A percentile compares a stretch with the other conserved stretches of the same genome.
Evolutionary conservation across 2,329 filamentous ascomycete genomes (phyloP).

Genomic region (Ceratocystis lukuohia): DNA sequence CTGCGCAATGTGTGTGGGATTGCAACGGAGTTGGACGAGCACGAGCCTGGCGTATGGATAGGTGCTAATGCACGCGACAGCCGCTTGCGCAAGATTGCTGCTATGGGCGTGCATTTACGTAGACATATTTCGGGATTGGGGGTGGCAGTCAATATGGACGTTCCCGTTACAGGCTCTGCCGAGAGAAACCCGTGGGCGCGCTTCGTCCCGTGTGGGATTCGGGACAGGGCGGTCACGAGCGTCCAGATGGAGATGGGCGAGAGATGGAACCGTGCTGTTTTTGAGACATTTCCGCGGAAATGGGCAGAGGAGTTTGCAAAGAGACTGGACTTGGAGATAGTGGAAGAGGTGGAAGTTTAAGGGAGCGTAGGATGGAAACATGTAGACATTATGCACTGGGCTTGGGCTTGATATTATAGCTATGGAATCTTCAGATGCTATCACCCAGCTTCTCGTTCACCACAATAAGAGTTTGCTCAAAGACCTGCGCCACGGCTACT

Average conservation of each 20-base stretch:
- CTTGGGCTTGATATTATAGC: not conserved
- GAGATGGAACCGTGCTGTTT: conserved; percentile 10
- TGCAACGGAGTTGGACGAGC: conserved; percentile 44
- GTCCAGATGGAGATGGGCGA: conserved; percentile 41
- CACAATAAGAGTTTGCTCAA: conserved; percentile 64
- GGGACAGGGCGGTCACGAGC: conserved; percentile 67
- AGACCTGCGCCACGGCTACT: conserved; percentile 62
- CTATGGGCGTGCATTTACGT: conserved; percentile 80
- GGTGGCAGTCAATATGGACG: conserved; percentile 63
- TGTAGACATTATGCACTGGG: too few relatives aligned
- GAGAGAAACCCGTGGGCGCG: conserved; percentile 43
- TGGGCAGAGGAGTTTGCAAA: conserved; percentile 17
- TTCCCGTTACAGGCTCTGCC: conserved; percentile 35
- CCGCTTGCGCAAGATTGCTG: conserved; percentile 59
- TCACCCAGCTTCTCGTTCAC: conserved; percentile 54
- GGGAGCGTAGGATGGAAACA: not conserved
- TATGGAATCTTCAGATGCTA: conserved; percentile 13
- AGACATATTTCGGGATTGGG: conserved; percentile 75
- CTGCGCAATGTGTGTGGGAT: conserved; percentile 47
- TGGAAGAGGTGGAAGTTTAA: conserved; percentile 22
- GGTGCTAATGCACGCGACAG: conserved; percentile 20
- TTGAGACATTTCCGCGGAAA: conserved; percentile 4
- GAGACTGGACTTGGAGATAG: conserved; percentile 4
- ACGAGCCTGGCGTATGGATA: conserved; percentile 79
- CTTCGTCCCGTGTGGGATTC: conserved; percentile 82